Evolutionary conservation across 495 filamentous ascomycete species (phyloP).

Genomic region (Rhypophila decipiens): DNA sequence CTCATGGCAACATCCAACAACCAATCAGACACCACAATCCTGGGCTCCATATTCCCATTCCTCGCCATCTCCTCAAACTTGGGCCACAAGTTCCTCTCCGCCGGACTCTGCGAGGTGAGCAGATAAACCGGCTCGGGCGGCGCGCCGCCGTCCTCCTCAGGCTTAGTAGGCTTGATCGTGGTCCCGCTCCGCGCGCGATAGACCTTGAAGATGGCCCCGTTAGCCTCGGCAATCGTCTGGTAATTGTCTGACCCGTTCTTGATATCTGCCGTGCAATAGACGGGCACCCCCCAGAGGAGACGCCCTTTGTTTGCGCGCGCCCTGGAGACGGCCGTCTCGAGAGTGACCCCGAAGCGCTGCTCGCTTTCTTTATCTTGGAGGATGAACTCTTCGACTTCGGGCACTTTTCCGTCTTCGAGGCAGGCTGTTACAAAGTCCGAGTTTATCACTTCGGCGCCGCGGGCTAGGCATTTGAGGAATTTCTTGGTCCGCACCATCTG

Average conservation of each 20-base stretch:
- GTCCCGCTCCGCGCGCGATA: slow-evolving; percentile 66
- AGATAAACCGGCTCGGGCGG: slow-evolving; percentile 68
- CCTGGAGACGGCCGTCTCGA: slow-evolving; percentile 56
- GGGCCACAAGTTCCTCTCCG: slow-evolving; percentile 71
- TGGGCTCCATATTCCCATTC: slow-evolving; percentile 62
- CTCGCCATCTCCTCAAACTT: slow-evolving; percentile 71
- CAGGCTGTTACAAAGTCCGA: slow-evolving; percentile 75
- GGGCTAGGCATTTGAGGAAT: slow-evolving; percentile 80
- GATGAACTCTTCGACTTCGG: slow-evolving; percentile 53
- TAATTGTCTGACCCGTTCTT: slow-evolving; percentile 77
- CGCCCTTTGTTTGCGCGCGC: slow-evolving; percentile 70
- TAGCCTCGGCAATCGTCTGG: slow-evolving; percentile 74
- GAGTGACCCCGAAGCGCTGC: slow-evolving; percentile 57
- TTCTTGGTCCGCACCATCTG: slow-evolving; percentile 82
- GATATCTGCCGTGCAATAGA: slow-evolving; percentile 76
- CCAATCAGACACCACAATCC: slow-evolving; percentile 82
- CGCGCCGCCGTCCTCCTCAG: slow-evolving; percentile 51
- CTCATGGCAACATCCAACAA: slow-evolving; percentile 81
- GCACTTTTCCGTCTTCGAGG: slow-evolving; percentile 50
- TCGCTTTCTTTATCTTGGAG: slow-evolving; percentile 68
- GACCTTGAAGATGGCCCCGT: slow-evolving; percentile 75
- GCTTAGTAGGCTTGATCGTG: slow-evolving; percentile 48
- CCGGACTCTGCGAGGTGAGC: slow-evolving; percentile 54
- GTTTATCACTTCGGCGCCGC: slow-evolving; percentile 64
- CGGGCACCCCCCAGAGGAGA: slow-evolving; percentile 62